A percentile compares a stretch with the other conserved stretches of the same genome.
Evolutionary conservation across 306 rosid species (phyloP).

Genomic region (Begonia loranthoides): DNA sequence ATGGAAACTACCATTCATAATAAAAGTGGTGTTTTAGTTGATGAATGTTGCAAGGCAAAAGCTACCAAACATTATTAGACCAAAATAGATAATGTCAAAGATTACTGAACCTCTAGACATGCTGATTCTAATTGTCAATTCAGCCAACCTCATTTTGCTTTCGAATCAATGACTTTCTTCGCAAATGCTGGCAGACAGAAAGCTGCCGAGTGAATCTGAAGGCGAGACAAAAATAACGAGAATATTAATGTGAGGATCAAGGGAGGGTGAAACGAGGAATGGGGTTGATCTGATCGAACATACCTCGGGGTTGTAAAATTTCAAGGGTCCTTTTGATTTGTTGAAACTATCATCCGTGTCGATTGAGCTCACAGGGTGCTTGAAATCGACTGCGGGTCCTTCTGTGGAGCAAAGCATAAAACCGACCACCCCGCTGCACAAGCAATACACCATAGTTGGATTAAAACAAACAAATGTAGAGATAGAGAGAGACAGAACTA

Average conservation of each 20-base stretch:
- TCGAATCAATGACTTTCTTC: constrained; percentile 56
- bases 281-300: constrained; percentile 4
- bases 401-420: constrained; percentile 97
- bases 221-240: not conserved
- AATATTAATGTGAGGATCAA: not conserved
- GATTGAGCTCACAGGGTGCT: constrained; percentile 75
- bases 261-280: not conserved
- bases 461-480: constrained; percentile 4
- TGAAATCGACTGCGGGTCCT: constrained; percentile 85
- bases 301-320: constrained; percentile 91
- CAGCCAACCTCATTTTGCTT: constrained; percentile 33
- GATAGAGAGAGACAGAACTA: not conserved
- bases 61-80: too few species aligned
- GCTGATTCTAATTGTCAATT: too few species aligned
- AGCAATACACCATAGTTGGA: not conserved
- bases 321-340: constrained; percentile 40
- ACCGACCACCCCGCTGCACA: constrained; percentile 93
- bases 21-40: too few species aligned
- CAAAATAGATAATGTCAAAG: too few species aligned
- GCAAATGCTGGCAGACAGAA: constrained; percentile 98
- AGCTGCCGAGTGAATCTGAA: constrained; percentile 87
- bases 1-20: too few species aligned
- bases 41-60: too few species aligned
- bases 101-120: too few species aligned
- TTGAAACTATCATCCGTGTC: constrained; percentile 28